Percentiles rank a stretch among this genome's conserved stretches.
These are phyloP conservation scores for Russula compacta DNA, from an alignment of 768 basidiomycete genomes.

Conservation along the genomic window DNA sequence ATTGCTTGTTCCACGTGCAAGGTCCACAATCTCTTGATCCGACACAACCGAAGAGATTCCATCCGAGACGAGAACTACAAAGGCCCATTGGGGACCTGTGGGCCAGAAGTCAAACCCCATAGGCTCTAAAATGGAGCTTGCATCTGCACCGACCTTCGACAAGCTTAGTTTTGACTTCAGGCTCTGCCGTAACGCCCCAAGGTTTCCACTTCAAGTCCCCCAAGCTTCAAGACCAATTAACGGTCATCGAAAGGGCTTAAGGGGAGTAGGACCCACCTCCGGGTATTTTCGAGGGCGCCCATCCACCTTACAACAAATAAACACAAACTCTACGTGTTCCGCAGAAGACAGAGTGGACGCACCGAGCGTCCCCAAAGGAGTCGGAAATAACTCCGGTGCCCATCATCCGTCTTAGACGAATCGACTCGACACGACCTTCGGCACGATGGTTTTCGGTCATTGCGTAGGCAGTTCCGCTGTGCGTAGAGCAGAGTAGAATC, in stretches of 20 bases:
- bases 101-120: neutral
- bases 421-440: constrained; percentile 81
- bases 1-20: constrained; percentile 59
- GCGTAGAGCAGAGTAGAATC: constrained; percentile 68
- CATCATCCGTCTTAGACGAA: constrained; percentile 81
- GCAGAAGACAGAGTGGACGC: constrained; percentile 19
- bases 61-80: constrained; percentile 84
- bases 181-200: constrained; percentile 89
- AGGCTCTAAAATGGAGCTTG: neutral
- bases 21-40: constrained; percentile 90
- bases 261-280: constrained; percentile 49
- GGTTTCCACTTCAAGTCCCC: constrained; percentile 86
- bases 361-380: constrained; percentile 90
- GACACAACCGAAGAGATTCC: constrained; percentile 87
- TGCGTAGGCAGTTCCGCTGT: constrained; percentile 62
- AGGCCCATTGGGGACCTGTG: constrained; percentile 76
- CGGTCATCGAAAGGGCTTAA: neutral
- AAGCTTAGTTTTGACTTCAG: constrained; percentile 70
- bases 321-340: neutral
- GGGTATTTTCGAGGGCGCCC: constrained; percentile 87
- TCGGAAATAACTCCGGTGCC: constrained; percentile 85
- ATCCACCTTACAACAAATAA: constrained; percentile 57
- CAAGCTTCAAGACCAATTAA: constrained; percentile 44
- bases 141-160: constrained; percentile 48
- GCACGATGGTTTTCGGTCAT: constrained; percentile 96